Evolutionary conservation across 2,329 filamentous ascomycete genomes (phyloP).

Genomic region (Tolypocladium ophioglossoides): DNA sequence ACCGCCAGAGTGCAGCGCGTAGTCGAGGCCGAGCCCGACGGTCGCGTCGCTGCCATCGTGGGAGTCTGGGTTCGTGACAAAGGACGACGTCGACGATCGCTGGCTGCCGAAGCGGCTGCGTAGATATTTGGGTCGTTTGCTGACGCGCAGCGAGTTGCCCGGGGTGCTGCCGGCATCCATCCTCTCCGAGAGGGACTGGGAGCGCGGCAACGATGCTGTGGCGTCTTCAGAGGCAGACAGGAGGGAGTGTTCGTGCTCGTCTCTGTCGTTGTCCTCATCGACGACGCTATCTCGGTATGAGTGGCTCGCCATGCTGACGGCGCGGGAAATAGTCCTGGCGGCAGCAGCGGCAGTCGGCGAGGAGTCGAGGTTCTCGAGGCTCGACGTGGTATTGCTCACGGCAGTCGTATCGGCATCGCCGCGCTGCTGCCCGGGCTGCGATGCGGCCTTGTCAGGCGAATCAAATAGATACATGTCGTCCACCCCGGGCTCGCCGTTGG

Average conservation of each 20-base stretch:
- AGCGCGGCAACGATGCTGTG: constrained; percentile 17
- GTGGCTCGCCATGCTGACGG: constrained; percentile 33
- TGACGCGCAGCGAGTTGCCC: constrained; percentile 31
- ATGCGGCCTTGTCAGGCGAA: constrained; percentile 23
- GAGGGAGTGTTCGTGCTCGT: constrained; percentile 17
- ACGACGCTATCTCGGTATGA: constrained; percentile 5
- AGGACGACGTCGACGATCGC: constrained; percentile 50
- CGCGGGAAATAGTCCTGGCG: constrained; percentile 41
- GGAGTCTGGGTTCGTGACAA: constrained; percentile 40
- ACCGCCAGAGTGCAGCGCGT: constrained; percentile 72
- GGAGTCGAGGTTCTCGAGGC: constrained; percentile 42
- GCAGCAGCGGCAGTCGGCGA: constrained; percentile 46
- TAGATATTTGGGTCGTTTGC: constrained; percentile 45
- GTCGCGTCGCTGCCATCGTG: constrained; percentile 63
- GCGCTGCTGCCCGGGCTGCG: constrained; percentile 1
- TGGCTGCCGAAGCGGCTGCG: constrained; percentile 47
- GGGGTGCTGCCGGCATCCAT: constrained; percentile 36
- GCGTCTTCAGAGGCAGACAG: constrained; percentile 15
- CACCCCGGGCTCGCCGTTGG: constrained; percentile 25
- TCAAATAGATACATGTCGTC: constrained; percentile 55
- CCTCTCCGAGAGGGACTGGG: constrained; percentile 19
- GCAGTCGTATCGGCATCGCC: constrained; percentile 15
- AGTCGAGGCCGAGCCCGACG: constrained; percentile 58
- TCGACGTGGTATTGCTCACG: constrained; percentile 33
- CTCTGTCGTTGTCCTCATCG: constrained; percentile 11